Percentiles rank a stretch among this genome's conserved stretches.
These are phyloP conservation scores for Telopea speciosissima DNA, from an alignment of 177 flowering plant species.

Conservation along the genomic window DNA sequence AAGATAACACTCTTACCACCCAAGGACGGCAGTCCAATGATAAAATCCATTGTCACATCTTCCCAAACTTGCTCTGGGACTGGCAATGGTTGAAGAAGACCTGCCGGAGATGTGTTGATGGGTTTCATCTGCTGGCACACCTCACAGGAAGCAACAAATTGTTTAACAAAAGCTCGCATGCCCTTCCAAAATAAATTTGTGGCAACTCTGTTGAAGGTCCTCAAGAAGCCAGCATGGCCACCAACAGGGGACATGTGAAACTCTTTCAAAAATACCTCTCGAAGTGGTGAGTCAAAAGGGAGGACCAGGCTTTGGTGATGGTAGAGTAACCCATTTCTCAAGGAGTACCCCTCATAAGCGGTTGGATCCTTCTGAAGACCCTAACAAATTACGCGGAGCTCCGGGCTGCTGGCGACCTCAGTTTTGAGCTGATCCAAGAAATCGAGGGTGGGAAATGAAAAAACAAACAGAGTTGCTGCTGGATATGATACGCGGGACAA, in stretches of 20 bases:
- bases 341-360: no score
- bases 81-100: conserved; percentile 3
- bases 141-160: not conserved
- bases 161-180: not conserved
- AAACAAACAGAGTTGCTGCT: not conserved
- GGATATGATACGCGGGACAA: no score
- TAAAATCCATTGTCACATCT: conserved; percentile 7
- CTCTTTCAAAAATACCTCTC: not conserved
- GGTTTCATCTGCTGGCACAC: conserved; percentile 4
- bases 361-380: no score
- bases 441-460: not conserved
- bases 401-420: not conserved
- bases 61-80: not conserved
- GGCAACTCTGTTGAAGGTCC: not conserved
- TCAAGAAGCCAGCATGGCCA: not conserved
- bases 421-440: not conserved
- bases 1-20: not conserved
- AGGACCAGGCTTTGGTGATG: no score
- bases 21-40: not conserved
- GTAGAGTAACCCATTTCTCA: no score
- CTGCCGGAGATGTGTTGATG: not conserved
- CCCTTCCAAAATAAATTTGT: conserved; percentile 1
- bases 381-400: no score
- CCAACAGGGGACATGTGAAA: not conserved
- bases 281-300: no score